phyloP scores from a whole-genome alignment of 2,329 filamentous ascomycete species.

The Fusarium siculi region DNA sequence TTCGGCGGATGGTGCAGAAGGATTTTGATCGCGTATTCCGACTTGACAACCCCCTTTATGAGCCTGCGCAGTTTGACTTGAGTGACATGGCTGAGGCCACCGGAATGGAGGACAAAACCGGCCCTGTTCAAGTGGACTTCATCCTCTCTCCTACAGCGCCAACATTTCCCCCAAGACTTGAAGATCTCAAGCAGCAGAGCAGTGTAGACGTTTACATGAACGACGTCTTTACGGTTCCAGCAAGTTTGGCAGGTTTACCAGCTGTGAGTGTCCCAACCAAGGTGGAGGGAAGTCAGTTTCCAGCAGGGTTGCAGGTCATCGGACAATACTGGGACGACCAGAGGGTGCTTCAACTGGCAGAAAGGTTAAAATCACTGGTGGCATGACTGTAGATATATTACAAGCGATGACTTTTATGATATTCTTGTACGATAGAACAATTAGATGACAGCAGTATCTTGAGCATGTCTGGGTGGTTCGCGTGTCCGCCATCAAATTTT shows the following conservation, averaged over 20 bases:
- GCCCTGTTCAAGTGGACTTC: slow-evolving; percentile 79
- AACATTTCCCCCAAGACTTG: slow-evolving; percentile 73
- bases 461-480: background rate
- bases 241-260: slow-evolving; percentile 90
- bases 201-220: slow-evolving; percentile 86
- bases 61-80: slow-evolving; percentile 64
- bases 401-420: slow-evolving; percentile 27
- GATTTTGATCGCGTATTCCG: slow-evolving; percentile 88
- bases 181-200: slow-evolving; percentile 64
- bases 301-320: slow-evolving; percentile 76
- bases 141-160: slow-evolving; percentile 89
- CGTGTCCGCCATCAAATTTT: background rate
- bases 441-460: background rate
- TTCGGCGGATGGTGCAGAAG: slow-evolving; percentile 82
- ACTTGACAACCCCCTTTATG: slow-evolving; percentile 73
- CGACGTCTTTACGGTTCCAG: slow-evolving; percentile 95
- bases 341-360: slow-evolving; percentile 68
- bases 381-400: slow-evolving; percentile 18
- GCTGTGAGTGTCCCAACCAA: slow-evolving; percentile 80
- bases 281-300: slow-evolving; percentile 48
- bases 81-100: slow-evolving; percentile 67
- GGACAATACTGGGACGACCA: slow-evolving; percentile 85
- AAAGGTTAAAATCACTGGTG: slow-evolving; percentile 52
- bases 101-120: slow-evolving; percentile 64
- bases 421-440: slow-evolving; percentile 29